phyloP scores from a whole-genome alignment of 495 filamentous ascomycete genomes.

The Hapsidospora chrysogenum region DNA sequence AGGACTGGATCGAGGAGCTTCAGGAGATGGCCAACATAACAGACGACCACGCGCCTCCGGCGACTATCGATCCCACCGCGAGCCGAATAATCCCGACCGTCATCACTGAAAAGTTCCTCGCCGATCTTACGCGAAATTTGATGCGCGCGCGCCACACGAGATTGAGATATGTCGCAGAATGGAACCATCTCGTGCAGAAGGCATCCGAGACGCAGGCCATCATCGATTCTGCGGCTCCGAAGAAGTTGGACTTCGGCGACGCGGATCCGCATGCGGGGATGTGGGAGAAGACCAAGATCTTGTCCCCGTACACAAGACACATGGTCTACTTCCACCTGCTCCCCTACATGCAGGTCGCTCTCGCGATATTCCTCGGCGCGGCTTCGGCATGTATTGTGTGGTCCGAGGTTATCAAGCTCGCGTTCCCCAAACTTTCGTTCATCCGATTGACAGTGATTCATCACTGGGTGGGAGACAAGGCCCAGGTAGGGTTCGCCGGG shows the following conservation, averaged over 20 bases:
- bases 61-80: constrained; percentile 21
- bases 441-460: constrained; percentile 77
- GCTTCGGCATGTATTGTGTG: constrained; percentile 75
- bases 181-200: constrained; percentile 60
- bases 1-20: constrained; percentile 89
- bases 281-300: constrained; percentile 35
- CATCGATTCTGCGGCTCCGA: constrained; percentile 65
- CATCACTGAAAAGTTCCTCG: constrained; percentile 84
- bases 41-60: constrained; percentile 37
- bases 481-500: constrained; percentile 63
- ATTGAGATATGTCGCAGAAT: constrained; percentile 65
- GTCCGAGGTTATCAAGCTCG: constrained; percentile 74
- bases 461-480: constrained; percentile 44
- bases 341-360: constrained; percentile 41
- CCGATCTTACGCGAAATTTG: constrained; percentile 69
- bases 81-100: constrained; percentile 48
- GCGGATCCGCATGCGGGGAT: constrained; percentile 36
- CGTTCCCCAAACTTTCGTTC: constrained; percentile 59
- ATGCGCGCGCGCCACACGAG: constrained; percentile 69
- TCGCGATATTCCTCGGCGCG: constrained; percentile 46
- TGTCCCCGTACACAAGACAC: constrained; percentile 82
- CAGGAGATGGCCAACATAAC: constrained; percentile 55
- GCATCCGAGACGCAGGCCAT: constrained; percentile 65
- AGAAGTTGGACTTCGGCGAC: constrained; percentile 58
- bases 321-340: constrained; percentile 52